A percentile compares a stretch with the other conserved stretches of the same genome.
Conservation (phyloP, 192 early-diverging fungal genomes). For the Rhizophagus prolifer region DNA sequence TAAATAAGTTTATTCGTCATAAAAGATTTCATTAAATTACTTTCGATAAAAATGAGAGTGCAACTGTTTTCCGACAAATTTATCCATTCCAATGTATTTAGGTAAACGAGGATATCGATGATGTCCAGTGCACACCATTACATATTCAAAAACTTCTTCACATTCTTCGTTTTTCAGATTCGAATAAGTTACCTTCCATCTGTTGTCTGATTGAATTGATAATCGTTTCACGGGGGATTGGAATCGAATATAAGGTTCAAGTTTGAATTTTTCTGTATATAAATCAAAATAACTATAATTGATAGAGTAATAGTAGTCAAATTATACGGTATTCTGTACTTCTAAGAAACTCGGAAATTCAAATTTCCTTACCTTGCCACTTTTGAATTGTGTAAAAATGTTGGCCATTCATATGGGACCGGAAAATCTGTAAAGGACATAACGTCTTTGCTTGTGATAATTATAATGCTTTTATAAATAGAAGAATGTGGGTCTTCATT, state of each 20-base stretch:
- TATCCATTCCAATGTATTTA: slow-evolving; percentile 51
- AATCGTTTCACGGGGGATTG: slow-evolving; percentile 50
- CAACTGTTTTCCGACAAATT: slow-evolving; percentile 48
- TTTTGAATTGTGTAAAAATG: slow-evolving; percentile 47
- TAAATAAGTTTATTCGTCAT: too few species aligned
- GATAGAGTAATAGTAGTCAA: not conserved
- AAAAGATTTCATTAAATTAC: slow-evolving; percentile 15
- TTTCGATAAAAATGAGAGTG: slow-evolving; percentile 61
- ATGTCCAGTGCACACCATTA: slow-evolving; percentile 63
- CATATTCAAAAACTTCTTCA: slow-evolving; percentile 59
- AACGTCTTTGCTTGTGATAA: slow-evolving; percentile 58
- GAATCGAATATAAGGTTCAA: slow-evolving; percentile 54
- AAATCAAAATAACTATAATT: slow-evolving; percentile 48
- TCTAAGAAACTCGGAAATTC: too few species aligned
- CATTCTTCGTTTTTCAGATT: slow-evolving; percentile 24
- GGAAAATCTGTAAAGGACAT: slow-evolving; percentile 58
- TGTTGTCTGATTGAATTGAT: slow-evolving; percentile 38
- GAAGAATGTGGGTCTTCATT: slow-evolving; percentile 50
- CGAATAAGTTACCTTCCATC: slow-evolving; percentile 11
- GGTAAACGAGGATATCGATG: slow-evolving; percentile 56
- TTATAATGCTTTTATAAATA: slow-evolving; percentile 54
- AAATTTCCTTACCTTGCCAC: slow-evolving; percentile 43
- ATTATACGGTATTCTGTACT: too few species aligned
- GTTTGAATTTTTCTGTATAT: slow-evolving; percentile 50
- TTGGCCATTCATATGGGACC: slow-evolving; percentile 59